These are phyloP conservation scores for Naganishia kalamii DNA, from an alignment of 768 basidiomycete genomes.

Conservation along the genomic window DNA sequence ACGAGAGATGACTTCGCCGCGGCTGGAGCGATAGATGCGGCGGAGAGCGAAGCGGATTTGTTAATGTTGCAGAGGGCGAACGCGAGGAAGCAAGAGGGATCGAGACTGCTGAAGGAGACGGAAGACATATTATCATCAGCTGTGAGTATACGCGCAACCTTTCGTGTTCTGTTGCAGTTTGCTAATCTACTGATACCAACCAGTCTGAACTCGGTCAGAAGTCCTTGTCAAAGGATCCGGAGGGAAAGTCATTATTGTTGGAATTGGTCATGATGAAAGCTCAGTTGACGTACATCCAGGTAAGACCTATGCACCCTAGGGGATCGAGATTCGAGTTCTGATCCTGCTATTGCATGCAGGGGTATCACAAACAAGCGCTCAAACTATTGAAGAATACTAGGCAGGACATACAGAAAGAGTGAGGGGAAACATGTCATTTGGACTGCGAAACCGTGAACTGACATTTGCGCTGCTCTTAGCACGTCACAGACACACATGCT, in stretches of 20 bases:
- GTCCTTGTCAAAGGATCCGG: constrained; percentile 9
- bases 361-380: constrained; percentile 11
- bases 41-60: neutral
- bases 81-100: constrained; percentile 10
- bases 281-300: constrained; percentile 21
- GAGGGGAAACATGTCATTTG: neutral
- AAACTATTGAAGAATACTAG: constrained; percentile 5
- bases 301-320: neutral
- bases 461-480: neutral
- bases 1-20: neutral
- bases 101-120: constrained; percentile 18
- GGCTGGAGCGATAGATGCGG: neutral
- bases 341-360: neutral
- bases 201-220: constrained; percentile 7
- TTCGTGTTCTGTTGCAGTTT: neutral
- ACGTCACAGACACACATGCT: constrained; percentile 7
- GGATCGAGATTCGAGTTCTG: neutral
- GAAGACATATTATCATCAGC: constrained; percentile 10
- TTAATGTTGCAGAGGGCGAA: neutral
- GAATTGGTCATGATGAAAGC: constrained; percentile 17
- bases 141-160: neutral
- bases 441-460: neutral
- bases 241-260: constrained; percentile 6
- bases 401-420: constrained; percentile 17
- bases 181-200: neutral